Evolutionary conservation across 75 land plant species (phyloP), one percentile per base, ranked within the genome.

Genomic region (Pseudotsuga menziesii): DNA sequence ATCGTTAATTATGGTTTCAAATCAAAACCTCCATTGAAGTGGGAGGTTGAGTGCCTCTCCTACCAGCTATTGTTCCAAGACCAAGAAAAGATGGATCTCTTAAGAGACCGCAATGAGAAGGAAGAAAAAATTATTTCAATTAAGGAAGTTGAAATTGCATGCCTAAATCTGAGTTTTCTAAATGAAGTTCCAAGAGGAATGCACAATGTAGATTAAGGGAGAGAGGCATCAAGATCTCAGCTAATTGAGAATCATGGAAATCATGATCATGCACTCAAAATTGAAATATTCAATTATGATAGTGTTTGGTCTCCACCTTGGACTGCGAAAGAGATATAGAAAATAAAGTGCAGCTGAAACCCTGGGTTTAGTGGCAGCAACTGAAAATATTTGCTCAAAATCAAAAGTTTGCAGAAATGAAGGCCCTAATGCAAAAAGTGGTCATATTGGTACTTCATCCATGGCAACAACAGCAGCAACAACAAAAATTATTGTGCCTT

Each of bases 11-110:
- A 35, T 48, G 72, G 22, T 15, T 64, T 64, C 69, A 32, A 64
- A 32, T 15, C 69, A 64, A 64, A 23, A 64, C 5, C 17, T 32
- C 69, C 5, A 6, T 39, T 4, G 57, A 57, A 73, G 75, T 26
- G 29, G 44, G 75, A 73, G 57, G 17, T 73, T 41, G 26, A 73
- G 41, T 57, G 75, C 26, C 75, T 73, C 8, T 54, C 17, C 7
- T 32, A 73, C 27, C 57, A 55, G 57, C 20, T 73, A 27, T 4
- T 73, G 1, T 73, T 73, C 57, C 35, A 22, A 57, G 75, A n/a
- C n/a, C n/a, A n/a, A n/a, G n/a, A n/a, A n/a, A n/a, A n/a, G n/a
- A n/a, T n/a, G n/a, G n/a, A n/a, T n/a, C n/a, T n/a, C n/a, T n/a
- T n/a, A n/a, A n/a, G n/a, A n/a, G n/a, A n/a, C n/a, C n/a, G n/a